phyloP scores from a whole-genome alignment of 202 grass and related monocot genomes.

The Setaria italica region DNA sequence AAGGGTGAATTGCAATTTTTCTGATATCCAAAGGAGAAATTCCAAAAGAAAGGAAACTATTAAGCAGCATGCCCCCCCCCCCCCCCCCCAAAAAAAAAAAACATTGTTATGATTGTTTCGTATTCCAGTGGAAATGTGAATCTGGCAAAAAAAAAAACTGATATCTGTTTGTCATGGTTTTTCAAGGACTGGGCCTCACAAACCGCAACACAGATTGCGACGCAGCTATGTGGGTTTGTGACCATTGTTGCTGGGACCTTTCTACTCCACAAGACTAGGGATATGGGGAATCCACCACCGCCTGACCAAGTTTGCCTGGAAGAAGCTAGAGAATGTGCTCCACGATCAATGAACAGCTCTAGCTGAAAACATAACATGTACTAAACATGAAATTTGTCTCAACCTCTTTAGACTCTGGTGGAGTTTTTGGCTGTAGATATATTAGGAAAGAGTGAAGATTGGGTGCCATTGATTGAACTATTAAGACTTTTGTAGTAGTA shows the following conservation, averaged over 20 bases:
- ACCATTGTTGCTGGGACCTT: conserved; percentile 77
- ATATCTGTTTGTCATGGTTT: conserved; percentile 20
- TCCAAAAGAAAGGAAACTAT: too few relatives aligned
- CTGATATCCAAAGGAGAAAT: background rate
- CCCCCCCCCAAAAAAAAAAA: too few relatives aligned
- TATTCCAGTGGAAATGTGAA: too few relatives aligned
- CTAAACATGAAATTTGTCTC: conserved; percentile 13
- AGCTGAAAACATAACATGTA: conserved; percentile 32
- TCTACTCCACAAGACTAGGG: conserved; percentile 79
- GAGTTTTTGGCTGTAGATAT: conserved; percentile 27
- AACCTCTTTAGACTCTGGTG: background rate
- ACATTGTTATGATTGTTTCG: too few relatives aligned
- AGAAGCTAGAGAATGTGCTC: conserved; percentile 44
- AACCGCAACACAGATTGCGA: conserved; percentile 66
- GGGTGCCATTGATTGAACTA: background rate
- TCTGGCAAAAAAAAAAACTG: background rate
- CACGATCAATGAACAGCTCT: conserved; percentile 35
- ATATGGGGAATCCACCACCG: conserved; percentile 54
- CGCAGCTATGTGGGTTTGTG: conserved; percentile 66
- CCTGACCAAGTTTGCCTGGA: conserved; percentile 51
- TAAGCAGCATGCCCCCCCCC: too few relatives aligned
- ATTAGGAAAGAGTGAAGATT: conserved; percentile 15
- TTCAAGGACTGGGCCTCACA: conserved; percentile 68
- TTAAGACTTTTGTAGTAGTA: conserved; percentile 5
- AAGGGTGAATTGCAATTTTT: background rate